phyloP scores from a whole-genome alignment of 352 stramenopile species.

The Phytophthora crassamura region DNA sequence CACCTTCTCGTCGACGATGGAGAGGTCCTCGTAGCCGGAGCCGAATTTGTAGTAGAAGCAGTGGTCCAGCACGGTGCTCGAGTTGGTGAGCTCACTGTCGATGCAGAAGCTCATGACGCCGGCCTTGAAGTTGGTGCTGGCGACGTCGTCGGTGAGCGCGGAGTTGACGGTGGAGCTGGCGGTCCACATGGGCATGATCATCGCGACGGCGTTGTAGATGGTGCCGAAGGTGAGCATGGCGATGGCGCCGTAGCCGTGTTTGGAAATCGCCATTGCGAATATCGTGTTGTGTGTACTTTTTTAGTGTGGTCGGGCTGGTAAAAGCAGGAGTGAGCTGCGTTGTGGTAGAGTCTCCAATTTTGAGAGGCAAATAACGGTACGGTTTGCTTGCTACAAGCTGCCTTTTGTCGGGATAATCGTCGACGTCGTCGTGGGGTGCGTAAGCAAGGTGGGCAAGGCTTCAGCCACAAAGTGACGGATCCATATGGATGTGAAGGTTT shows the following conservation, averaged over 20 bases:
- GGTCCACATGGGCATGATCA: constrained; percentile 26
- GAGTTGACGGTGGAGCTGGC: constrained; percentile 26
- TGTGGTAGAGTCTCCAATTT: no score
- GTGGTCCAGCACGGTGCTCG: constrained; percentile 48
- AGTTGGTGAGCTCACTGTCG: constrained; percentile 54
- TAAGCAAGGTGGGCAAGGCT: no score
- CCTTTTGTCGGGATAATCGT: no score
- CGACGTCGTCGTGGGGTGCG: no score
- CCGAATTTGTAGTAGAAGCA: constrained; percentile 73
- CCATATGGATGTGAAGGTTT: no score
- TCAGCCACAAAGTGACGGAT: no score
- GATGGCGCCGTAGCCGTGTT: constrained; percentile 25
- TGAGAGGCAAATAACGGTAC: no score
- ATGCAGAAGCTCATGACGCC: constrained; percentile 44
- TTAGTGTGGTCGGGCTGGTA: neutral
- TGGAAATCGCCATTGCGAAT: constrained; percentile 19
- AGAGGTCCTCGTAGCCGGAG: constrained; percentile 49
- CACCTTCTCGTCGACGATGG: constrained; percentile 34
- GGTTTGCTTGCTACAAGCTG: no score
- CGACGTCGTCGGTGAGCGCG: constrained; percentile 13
- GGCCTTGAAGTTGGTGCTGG: constrained; percentile 30
- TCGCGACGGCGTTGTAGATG: constrained; percentile 27
- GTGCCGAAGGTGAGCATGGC: constrained; percentile 23
- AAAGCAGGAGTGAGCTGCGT: no score
- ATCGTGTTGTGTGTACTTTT: no score